Evolutionary conservation across 1,284 basidiomycete species (phyloP), one percentile per base, ranked within the genome.

Genomic region (Ustilago crameri): DNA sequence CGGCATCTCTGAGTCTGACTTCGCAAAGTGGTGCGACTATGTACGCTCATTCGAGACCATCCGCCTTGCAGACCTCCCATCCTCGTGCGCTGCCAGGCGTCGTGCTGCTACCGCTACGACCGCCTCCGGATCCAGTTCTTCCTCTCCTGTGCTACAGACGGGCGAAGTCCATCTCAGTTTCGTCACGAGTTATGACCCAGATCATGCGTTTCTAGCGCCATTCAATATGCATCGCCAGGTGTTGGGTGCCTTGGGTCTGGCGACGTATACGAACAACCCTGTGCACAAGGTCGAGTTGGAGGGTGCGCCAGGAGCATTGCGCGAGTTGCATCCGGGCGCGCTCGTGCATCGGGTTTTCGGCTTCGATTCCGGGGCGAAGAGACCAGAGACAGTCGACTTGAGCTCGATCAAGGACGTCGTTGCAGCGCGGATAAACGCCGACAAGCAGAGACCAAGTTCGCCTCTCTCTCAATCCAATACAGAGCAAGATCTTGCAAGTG

Each of bases 101-200:
- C 18, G 44, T 35, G 56, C 62, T 3, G 51, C 54, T 17, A 49
- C 54, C 18, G 37, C 24, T 5, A 20, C 51, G 9, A 38, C 56
- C 1, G 35, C 53, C 22, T 38, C 44, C 8, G 17, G 26, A 2
- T 45, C 57, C 8, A 44, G 52, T 12, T 38, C 57, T 3, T 24
- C 54, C 3, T 65, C 75, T 14, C 48, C 68, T 3, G 61, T 82
- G n/a, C 44, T 71, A 9, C 63, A 74, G 37, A 62, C 64, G 30
- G 80, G 81, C 43, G 81, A 83, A 52, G 52, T 83, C 4, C 81
- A 82, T 20, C 51, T 83, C 10, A 73, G 65, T 4, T 83, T 82
- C 50, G 65, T 81, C 44, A 82, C 80, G 26, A 74, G 78, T 45
- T 78, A 81, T 47, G 78, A 82, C 37, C 74, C 76, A 0, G 58